Evolutionary conservation across 805 yeast genomes (phyloP), one percentile per base, ranked within the genome.

Genomic region (Pichia membranifaciens): DNA sequence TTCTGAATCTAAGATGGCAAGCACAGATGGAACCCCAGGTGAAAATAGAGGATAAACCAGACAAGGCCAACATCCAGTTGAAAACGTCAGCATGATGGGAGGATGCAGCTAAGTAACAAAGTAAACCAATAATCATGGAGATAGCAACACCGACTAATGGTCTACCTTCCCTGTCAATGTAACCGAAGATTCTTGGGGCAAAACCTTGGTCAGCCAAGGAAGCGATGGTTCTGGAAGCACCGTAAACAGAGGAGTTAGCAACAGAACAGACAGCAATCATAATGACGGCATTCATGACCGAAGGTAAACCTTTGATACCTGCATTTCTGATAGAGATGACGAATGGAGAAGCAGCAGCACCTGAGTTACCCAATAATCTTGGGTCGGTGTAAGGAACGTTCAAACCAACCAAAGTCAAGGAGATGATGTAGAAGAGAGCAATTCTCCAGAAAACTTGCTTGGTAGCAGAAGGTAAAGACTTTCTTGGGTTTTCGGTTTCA

Each of bases 1-100:
- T 64, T 69, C 91, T 79, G 68, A 82, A 83, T 53, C 89, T 69
- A 32, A 86, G 67, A 58, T 82, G 88, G 34, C 81, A 77, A 32
- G 77, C 66, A 59, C 82, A 79, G 50, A 84, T 79, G 6, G 87
- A 76, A 43, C 82, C 81, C 95, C 95, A 85, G 36, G 86, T 81
- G 67, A 83, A 78, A 47, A 85, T 70, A 18, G 88, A 79, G 0
- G 87, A 78, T 50, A 86, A 70, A 48, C 90, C 89, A 28, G 87
- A 79, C 29, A 86, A 65, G n/a, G 89, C 84, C 59, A 83, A 68
- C 64, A 85, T 65, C 91, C 91, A 85, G 50, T 71, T 68, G 66
- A 86, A 86, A 23, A 83, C 79, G 6, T 63, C 74, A 38, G 70
- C 73, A 54, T 79, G 69, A 47, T 74, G 64, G 5, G 71, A 63